A percentile compares a stretch with the other conserved stretches of the same genome.
Evolutionary conservation across 176 grass and related monocot genomes (phyloP).

Genomic region (Saccharum officinarum): DNA sequence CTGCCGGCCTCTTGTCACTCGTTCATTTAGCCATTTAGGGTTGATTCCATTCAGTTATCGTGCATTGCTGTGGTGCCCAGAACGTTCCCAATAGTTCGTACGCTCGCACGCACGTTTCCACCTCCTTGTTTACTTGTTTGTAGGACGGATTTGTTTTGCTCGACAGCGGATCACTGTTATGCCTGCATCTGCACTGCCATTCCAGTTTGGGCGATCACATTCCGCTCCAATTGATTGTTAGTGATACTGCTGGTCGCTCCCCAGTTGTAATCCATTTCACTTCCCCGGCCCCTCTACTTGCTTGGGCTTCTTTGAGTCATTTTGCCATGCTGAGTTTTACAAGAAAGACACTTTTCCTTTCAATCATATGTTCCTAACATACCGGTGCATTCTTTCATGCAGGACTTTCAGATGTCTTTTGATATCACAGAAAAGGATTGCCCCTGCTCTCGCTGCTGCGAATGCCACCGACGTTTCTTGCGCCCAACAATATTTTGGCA

Average conservation of each 20-base stretch:
- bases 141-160: background rate
- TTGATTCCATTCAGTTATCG: background rate
- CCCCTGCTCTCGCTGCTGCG: slow-evolving; percentile 28
- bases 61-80: background rate
- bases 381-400: slow-evolving; percentile 6
- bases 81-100: background rate
- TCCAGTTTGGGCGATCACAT: background rate
- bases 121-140: background rate
- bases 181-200: background rate
- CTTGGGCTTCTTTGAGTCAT: background rate
- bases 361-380: background rate
- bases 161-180: background rate
- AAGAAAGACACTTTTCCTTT: background rate
- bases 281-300: background rate
- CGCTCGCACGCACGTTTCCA: background rate
- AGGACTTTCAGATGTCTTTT: slow-evolving; percentile 60
- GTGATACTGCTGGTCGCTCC: background rate
- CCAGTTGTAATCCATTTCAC: background rate
- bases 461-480: slow-evolving; percentile 34
- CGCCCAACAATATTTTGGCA: slow-evolving; percentile 37
- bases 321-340: background rate
- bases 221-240: background rate
- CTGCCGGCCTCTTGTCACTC: background rate
- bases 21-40: background rate
- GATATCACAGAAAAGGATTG: slow-evolving; percentile 39